Conservation (phyloP, 352 stramenopile genomes). For the Globisporangium abappressorium region DNA sequence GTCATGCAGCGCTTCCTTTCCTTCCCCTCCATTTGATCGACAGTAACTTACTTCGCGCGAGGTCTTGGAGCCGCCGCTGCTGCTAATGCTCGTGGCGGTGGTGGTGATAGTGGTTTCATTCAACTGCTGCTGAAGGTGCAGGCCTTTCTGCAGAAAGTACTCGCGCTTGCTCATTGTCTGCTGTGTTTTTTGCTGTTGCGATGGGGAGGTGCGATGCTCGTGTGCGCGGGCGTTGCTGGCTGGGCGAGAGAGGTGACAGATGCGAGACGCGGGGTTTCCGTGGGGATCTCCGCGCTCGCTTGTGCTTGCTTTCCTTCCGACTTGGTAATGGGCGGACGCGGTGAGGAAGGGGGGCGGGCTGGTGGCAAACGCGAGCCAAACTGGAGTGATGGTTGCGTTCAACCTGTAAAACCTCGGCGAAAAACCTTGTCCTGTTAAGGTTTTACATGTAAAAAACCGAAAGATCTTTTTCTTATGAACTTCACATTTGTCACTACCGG, state of each 20-base stretch:
- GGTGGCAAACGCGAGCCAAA: slow-evolving; percentile 11
- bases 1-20: neutral
- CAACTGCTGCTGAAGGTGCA: slow-evolving; percentile 75
- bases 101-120: slow-evolving; percentile 44
- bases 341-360: slow-evolving; percentile 10
- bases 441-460: slow-evolving; percentile 10
- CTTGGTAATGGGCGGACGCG: slow-evolving; percentile 14
- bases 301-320: slow-evolving; percentile 12
- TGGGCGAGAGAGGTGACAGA: neutral
- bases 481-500: no score
- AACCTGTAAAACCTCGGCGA: neutral
- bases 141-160: slow-evolving; percentile 79
- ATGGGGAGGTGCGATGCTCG: slow-evolving; percentile 12
- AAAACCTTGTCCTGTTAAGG: neutral
- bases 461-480: slow-evolving; percentile 18
- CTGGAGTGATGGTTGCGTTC: slow-evolving; percentile 9
- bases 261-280: slow-evolving; percentile 5
- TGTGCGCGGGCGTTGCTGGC: slow-evolving; percentile 8
- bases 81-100: slow-evolving; percentile 18
- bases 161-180: slow-evolving; percentile 78
- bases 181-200: slow-evolving; percentile 28
- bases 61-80: slow-evolving; percentile 29
- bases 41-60: slow-evolving; percentile 52
- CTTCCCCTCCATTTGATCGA: neutral
- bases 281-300: slow-evolving; percentile 2